A percentile compares a stretch with the other conserved stretches of the same genome.
These are phyloP conservation scores for Sphaceloma murrayae DNA, from an alignment of 2,329 filamentous ascomycete genomes.

Conservation along the genomic window DNA sequence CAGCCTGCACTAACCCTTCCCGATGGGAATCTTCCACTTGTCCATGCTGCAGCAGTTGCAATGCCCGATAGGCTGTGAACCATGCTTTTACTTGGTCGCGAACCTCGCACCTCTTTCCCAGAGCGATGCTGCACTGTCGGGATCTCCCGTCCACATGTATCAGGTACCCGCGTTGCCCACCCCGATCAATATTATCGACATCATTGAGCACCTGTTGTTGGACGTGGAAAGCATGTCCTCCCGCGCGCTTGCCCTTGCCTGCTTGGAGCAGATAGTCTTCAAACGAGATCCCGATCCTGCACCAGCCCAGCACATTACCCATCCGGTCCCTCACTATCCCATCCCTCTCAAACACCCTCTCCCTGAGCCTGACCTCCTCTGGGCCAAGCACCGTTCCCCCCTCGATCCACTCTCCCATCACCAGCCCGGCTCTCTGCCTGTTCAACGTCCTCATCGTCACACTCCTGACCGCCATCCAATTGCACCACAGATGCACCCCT, in stretches of 20 bases:
- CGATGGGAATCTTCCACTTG: constrained; percentile 15
- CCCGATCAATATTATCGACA: constrained; percentile 49
- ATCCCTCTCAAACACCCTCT: constrained; percentile 54
- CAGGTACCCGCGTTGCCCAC: constrained; percentile 27
- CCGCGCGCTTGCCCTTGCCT: neutral
- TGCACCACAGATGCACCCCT: constrained; percentile 67
- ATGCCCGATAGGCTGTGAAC: constrained; percentile 42
- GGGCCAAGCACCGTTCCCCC: constrained; percentile 41
- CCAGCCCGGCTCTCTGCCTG: constrained; percentile 71
- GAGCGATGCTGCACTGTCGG: constrained; percentile 44
- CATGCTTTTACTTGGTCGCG: constrained; percentile 50
- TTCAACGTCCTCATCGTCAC: constrained; percentile 81
- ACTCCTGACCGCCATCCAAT: constrained; percentile 73
- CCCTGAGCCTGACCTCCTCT: constrained; percentile 50
- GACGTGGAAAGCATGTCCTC: constrained; percentile 20
- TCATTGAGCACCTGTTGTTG: constrained; percentile 41
- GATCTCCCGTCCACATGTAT: constrained; percentile 5
- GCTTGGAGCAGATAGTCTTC: constrained; percentile 21
- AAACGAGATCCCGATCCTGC: constrained; percentile 40
- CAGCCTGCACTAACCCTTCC: constrained; percentile 20
- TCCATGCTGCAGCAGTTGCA: constrained; percentile 36
- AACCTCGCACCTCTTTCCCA: constrained; percentile 50
- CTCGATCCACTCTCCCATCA: constrained; percentile 47
- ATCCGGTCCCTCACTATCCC: constrained; percentile 51
- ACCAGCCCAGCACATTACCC: constrained; percentile 42